phyloP scores from a whole-genome alignment of 805 yeast species.

The Debaryomyces maramus region DNA sequence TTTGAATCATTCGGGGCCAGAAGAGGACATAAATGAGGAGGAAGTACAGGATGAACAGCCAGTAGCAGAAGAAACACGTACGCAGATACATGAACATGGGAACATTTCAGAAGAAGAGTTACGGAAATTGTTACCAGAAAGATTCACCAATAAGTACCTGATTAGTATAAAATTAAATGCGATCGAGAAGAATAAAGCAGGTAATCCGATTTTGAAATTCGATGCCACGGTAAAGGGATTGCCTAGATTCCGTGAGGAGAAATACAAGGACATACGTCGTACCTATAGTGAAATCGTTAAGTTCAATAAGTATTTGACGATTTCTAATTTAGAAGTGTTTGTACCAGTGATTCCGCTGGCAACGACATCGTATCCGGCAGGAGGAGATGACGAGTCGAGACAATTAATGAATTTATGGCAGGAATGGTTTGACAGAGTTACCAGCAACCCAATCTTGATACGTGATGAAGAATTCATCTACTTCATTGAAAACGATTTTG shows the following conservation, averaged over 20 bases:
- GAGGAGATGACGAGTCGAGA: constrained; percentile 74
- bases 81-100: background rate
- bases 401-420: constrained; percentile 64
- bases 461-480: constrained; percentile 86
- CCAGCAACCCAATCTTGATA: constrained; percentile 73
- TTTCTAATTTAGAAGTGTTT: constrained; percentile 87
- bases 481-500: constrained; percentile 77
- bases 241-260: constrained; percentile 70
- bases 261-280: constrained; percentile 73
- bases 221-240: constrained; percentile 55
- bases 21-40: constrained; percentile 3
- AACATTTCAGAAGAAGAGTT: constrained; percentile 33
- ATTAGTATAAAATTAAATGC: constrained; percentile 60
- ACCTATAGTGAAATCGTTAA: constrained; percentile 75
- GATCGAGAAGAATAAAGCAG: constrained; percentile 70
- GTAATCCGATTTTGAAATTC: constrained; percentile 77
- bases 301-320: constrained; percentile 73
- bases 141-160: constrained; percentile 42
- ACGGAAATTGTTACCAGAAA: constrained; percentile 50
- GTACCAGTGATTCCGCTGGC: constrained; percentile 85
- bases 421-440: constrained; percentile 79
- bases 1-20: background rate
- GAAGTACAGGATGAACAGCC: constrained; percentile 23
- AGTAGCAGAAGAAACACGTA: constrained; percentile 16
- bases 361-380: constrained; percentile 75